Percentiles rank a stretch among this genome's conserved stretches.
Evolutionary conservation across 2,329 filamentous ascomycete genomes (phyloP).

Genomic region (Pleoardoris graminearum): DNA sequence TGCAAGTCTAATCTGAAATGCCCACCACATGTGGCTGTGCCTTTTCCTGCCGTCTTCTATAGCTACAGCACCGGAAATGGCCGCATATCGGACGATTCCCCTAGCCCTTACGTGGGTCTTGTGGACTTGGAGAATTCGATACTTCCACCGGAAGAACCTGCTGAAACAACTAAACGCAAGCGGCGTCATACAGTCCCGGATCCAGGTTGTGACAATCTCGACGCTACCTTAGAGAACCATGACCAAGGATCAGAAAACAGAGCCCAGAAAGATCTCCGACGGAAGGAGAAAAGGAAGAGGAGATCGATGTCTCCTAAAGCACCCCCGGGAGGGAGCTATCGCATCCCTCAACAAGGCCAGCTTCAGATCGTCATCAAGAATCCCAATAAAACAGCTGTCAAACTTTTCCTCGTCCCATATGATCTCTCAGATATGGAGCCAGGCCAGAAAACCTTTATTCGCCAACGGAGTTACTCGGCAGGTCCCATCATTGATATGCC

Average conservation of each 20-base stretch:
- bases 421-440: conserved; percentile 90
- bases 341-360: conserved; percentile 91
- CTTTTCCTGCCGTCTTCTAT: conserved; percentile 95
- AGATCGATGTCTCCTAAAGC: conserved; percentile 61
- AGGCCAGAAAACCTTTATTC: conserved; percentile 92
- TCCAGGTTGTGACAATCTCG: conserved; percentile 31
- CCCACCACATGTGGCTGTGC: conserved; percentile 84
- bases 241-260: conserved; percentile 14
- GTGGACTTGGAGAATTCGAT: conserved; percentile 88
- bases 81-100: conserved; percentile 76
- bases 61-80: conserved; percentile 76
- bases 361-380: conserved; percentile 98
- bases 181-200: conserved; percentile 36
- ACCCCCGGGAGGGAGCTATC: conserved; percentile 85
- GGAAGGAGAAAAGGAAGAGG: conserved; percentile 62
- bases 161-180: conserved; percentile 48
- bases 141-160: conserved; percentile 52
- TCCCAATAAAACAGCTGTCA: conserved; percentile 96
- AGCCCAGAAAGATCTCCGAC: conserved; percentile 45
- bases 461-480: conserved; percentile 89
- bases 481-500: conserved; percentile 80
- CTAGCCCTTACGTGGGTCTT: conserved; percentile 92
- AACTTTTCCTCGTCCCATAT: conserved; percentile 92
- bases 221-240: conserved; percentile 24
- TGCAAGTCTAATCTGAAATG: conserved; percentile 85